A percentile compares a stretch with the other conserved stretches of the same genome.
Conservation (phyloP, 805 yeast species). For the Yamadazyma paraphyllophila region DNA sequence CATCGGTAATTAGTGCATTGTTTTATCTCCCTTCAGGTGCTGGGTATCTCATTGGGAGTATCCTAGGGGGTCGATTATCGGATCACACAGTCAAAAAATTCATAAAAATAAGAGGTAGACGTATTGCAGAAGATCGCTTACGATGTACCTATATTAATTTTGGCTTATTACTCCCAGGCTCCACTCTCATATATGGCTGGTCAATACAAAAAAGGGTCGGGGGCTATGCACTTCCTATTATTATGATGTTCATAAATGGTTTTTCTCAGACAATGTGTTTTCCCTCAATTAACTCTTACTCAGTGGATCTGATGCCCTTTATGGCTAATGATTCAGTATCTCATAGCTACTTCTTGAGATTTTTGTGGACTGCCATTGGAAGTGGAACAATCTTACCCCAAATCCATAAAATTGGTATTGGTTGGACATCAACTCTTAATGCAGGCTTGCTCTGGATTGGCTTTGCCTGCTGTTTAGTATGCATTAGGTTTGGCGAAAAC, state of each 20-base stretch:
- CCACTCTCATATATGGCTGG: constrained; percentile 53
- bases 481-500: constrained; percentile 37
- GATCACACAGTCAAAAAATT: constrained; percentile 45
- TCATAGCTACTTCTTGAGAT: constrained; percentile 48
- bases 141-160: constrained; percentile 26
- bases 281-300: constrained; percentile 52
- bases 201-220: constrained; percentile 44
- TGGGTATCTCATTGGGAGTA: constrained; percentile 50
- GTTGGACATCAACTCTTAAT: constrained; percentile 53
- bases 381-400: constrained; percentile 45
- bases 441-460: constrained; percentile 42
- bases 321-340: constrained; percentile 52
- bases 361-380: constrained; percentile 47
- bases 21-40: constrained; percentile 55
- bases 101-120: constrained; percentile 36
- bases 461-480: constrained; percentile 21
- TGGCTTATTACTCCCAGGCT: constrained; percentile 42
- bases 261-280: constrained; percentile 48
- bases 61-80: constrained; percentile 50
- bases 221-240: constrained; percentile 52
- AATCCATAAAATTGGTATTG: constrained; percentile 49
- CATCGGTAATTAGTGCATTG: constrained; percentile 47
- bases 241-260: constrained; percentile 46
- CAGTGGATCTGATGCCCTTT: constrained; percentile 54
- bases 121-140: constrained; percentile 51